phyloP scores from a whole-genome alignment of 2,329 filamentous ascomycete species.

The Macroventuria anomochaeta region DNA sequence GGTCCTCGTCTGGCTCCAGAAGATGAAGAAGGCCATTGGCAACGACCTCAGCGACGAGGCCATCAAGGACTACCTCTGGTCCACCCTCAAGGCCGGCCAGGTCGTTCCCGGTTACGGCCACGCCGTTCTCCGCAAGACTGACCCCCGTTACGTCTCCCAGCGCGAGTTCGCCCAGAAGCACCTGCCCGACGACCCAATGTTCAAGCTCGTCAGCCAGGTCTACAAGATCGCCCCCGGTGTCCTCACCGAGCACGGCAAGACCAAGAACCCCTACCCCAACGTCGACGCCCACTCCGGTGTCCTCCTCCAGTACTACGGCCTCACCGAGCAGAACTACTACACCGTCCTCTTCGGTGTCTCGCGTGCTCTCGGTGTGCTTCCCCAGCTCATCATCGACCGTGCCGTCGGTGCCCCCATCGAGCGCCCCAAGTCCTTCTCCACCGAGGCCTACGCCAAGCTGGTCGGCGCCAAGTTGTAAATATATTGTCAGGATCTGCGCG shows the following conservation, averaged over 20 bases:
- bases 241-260: slow-evolving; percentile 99
- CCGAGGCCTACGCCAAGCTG: slow-evolving; percentile 94
- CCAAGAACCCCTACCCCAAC: slow-evolving; percentile 99
- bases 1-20: slow-evolving; percentile 97
- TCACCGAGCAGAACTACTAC: slow-evolving; percentile 99
- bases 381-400: slow-evolving; percentile 99
- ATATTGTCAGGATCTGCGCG: slow-evolving; percentile 14
- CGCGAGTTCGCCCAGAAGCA: slow-evolving; percentile 95
- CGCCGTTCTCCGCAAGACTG: slow-evolving; percentile 98
- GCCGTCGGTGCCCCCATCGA: slow-evolving; percentile 96
- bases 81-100: slow-evolving; percentile 91
- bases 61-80: slow-evolving; percentile 99
- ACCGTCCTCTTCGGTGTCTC: slow-evolving; percentile 99
- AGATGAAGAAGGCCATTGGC: slow-evolving; percentile 97
- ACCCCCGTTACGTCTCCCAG: slow-evolving; percentile 98
- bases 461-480: slow-evolving; percentile 85
- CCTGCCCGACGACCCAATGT: slow-evolving; percentile 97
- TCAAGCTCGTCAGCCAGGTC: slow-evolving; percentile 99
- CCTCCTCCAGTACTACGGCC: slow-evolving; percentile 98
- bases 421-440: slow-evolving; percentile 98
- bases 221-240: slow-evolving; percentile 99
- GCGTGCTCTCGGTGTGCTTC: slow-evolving; percentile 95
- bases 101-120: slow-evolving; percentile 99
- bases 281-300: slow-evolving; percentile 99
- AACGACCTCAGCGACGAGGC: slow-evolving; percentile 94